Percentiles rank a stretch among this genome's conserved stretches.
Conservation (phyloP, 2,329 filamentous ascomycete genomes). For the Verticillium nubilum region DNA sequence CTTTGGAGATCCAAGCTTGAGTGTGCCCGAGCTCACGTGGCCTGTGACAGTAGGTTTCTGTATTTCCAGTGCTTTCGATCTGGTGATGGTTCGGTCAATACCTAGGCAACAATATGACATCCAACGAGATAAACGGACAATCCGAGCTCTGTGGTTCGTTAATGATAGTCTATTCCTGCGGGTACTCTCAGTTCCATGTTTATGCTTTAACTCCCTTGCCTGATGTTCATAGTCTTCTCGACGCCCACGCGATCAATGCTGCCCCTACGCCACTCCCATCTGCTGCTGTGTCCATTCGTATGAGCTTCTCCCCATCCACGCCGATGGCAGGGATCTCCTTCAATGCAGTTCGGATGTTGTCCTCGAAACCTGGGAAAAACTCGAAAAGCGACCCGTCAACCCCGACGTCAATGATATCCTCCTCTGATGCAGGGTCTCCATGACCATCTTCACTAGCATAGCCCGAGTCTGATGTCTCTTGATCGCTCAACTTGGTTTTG, state of each 20-base stretch:
- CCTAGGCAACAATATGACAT: too few species aligned
- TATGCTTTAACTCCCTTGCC: too few species aligned
- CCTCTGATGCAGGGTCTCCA: not conserved
- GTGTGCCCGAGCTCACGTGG: too few species aligned
- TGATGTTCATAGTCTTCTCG: not conserved
- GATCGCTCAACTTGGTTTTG: not conserved
- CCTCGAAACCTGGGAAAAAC: conserved; percentile 66
- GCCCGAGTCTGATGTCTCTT: not conserved
- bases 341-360: conserved; percentile 57
- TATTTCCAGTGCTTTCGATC: too few species aligned
- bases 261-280: conserved; percentile 62
- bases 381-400: conserved; percentile 69
- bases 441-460: not conserved
- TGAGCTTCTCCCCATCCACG: conserved; percentile 52
- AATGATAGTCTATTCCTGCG: too few species aligned
- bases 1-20: too few species aligned
- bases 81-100: too few species aligned
- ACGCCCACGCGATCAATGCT: conserved; percentile 56
- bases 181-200: too few species aligned
- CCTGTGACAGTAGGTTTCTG: too few species aligned
- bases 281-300: conserved; percentile 67
- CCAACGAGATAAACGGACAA: too few species aligned
- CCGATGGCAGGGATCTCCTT: conserved; percentile 58
- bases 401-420: conserved; percentile 56
- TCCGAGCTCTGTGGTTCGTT: too few species aligned